Evolutionary conservation across 2,329 filamentous ascomycete genomes (phyloP).

Genomic region (Myriosclerotinia duriaeana): DNA sequence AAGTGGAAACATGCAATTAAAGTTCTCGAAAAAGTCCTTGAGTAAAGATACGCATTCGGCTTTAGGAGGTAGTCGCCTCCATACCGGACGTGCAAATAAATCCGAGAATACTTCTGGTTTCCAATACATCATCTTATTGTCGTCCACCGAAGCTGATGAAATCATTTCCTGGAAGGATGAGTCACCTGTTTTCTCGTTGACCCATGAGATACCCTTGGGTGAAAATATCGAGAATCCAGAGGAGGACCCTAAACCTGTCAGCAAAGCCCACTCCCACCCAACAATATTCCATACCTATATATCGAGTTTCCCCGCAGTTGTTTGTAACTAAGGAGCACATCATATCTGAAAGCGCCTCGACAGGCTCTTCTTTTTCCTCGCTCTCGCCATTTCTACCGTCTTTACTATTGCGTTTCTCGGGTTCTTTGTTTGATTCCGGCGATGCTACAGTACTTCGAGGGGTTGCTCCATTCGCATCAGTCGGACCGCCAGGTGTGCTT

Average conservation of each 20-base stretch:
- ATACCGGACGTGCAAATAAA: conserved; percentile 81
- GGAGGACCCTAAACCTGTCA: conserved; percentile 67
- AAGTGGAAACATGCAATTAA: conserved; percentile 97
- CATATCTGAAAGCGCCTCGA: conserved; percentile 91
- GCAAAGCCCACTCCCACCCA: conserved; percentile 1
- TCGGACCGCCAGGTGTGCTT: conserved; percentile 43
- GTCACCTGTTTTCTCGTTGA: conserved; percentile 97
- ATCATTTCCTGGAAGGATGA: conserved; percentile 94
- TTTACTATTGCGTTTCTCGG: conserved; percentile 36
- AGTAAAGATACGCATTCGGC: conserved; percentile 84
- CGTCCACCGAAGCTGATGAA: conserved; percentile 81
- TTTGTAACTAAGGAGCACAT: conserved; percentile 99
- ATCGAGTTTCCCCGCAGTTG: conserved; percentile 89
- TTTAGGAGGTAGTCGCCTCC: conserved; percentile 79
- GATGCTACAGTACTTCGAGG: conserved; percentile 53
- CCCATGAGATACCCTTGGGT: conserved; percentile 96
- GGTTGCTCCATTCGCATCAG: conserved; percentile 42
- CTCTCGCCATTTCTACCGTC: conserved; percentile 37
- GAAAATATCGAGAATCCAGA: conserved; percentile 99
- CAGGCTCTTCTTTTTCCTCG: conserved; percentile 63
- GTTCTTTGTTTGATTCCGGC: conserved; percentile 44
- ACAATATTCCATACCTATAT: conserved; percentile 69
- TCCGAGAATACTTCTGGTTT: conserved; percentile 96
- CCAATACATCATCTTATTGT: conserved; percentile 96
- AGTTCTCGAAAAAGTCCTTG: conserved; percentile 95